Conservation (phyloP, 805 yeast species). For the Saturnispora dispora region DNA sequence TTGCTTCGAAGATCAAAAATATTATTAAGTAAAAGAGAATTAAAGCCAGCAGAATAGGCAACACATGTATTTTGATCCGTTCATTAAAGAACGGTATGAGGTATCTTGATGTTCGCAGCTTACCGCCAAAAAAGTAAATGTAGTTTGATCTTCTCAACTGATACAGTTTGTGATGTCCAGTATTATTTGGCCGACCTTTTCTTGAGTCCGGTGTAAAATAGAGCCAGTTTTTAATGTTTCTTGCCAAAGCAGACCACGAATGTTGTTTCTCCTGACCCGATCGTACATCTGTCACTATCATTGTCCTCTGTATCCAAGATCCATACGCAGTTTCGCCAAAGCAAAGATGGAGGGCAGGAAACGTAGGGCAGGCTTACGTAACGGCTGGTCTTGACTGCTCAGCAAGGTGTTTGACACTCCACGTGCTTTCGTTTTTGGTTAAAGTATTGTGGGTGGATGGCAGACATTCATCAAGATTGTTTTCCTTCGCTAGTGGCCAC, state of each 20-base stretch:
- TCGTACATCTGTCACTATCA: background rate
- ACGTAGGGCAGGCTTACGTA: no score
- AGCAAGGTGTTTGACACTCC: no score
- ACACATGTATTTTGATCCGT: constrained; percentile 7
- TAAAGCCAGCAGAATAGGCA: constrained; percentile 10
- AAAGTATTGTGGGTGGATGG: no score
- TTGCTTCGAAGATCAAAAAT: constrained; percentile 41
- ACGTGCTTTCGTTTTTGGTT: no score
- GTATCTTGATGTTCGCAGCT: constrained; percentile 37
- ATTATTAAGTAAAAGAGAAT: constrained; percentile 37
- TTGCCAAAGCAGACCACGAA: background rate
- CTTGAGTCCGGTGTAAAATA: constrained; percentile 21
- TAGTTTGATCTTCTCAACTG: constrained; percentile 24
- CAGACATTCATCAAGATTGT: no score
- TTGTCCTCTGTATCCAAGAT: background rate
- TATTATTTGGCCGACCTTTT: constrained; percentile 31
- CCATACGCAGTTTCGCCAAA: background rate
- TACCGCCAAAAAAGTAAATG: constrained; percentile 57
- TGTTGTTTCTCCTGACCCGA: background rate
- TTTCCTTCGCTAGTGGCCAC: no score
- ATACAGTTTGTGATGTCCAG: constrained; percentile 10
- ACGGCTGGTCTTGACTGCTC: no score
- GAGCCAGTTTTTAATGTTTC: background rate
- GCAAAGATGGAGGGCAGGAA: no score
- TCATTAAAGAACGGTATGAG: background rate